Base-by-base conservation (phyloP, 148 eudicot species). In the Amaranthus palmeri region DNA sequence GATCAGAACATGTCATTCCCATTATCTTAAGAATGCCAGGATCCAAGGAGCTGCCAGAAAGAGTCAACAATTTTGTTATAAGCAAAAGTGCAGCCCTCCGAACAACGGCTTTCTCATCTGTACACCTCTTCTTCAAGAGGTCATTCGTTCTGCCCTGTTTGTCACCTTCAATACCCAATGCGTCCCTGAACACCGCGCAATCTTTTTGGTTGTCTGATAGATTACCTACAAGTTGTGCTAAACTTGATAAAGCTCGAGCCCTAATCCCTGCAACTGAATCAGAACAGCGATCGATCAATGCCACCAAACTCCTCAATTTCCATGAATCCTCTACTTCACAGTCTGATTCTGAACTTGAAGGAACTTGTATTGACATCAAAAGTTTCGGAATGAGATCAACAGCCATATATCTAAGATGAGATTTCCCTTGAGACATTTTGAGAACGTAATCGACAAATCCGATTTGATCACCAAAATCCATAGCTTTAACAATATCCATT, bases 101-200 rank as follows among this genome's bases (percentile, higher is more conserved):
- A 67, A 95, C 99, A 58, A 92, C 97, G 43, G 99, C 97, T 76
- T 95, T 95, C 81, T 95, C 97, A 82, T 95, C 99, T 65, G 70
- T 69, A 78, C 97, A 95, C 65, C 96, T 83, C 80, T 78, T 83
- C 78, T 83, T 86, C 55, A 95, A 68, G 56, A 95, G 81, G 15
- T 81, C 84, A 80, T 85, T 85, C n/a, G 85, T 71, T 54, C 80
- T 74, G 61, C 76, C 73, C 13, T 63, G 82, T 45, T 12, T 56
- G 62, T 76, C 81, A 69, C 72, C 65, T 55, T 81, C 81, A 55
- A 84, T 78, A 14, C 86, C 83, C 73, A 92, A 77, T 18, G 77
- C 77, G 76, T 86, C 79, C 80, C 85, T 90, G 81, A 95, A 74
- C 65, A 85, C 14, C 43, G 50, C 43, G 8, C 72, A 44, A 55